Conservation (phyloP, 2,329 filamentous ascomycete species). For the Phialophora expanda region DNA sequence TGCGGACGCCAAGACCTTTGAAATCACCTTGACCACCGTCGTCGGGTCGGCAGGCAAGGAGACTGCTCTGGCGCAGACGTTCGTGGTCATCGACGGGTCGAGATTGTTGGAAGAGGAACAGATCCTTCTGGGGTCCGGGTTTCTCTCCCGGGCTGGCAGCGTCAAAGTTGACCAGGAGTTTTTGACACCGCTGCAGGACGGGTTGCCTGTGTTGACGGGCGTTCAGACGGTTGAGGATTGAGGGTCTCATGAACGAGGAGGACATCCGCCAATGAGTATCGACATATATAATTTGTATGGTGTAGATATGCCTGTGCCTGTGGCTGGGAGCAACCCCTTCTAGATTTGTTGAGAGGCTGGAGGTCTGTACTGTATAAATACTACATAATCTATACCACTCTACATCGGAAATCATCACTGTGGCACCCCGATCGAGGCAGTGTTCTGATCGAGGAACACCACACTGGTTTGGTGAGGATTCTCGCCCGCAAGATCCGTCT, state of each 20-base stretch:
- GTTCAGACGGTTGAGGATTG: not conserved
- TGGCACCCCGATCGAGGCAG: not conserved
- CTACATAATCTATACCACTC: not conserved
- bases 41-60: constrained; percentile 89
- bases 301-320: not conserved
- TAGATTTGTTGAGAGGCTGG: not conserved
- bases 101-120: constrained; percentile 27
- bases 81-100: constrained; percentile 31
- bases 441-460: not conserved
- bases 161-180: constrained; percentile 18
- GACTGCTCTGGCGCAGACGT: constrained; percentile 58
- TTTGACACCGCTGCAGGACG: constrained; percentile 10
- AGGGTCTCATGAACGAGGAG: not conserved
- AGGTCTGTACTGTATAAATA: not conserved
- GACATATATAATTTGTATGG: not conserved
- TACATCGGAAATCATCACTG: not conserved
- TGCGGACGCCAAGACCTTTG: constrained; percentile 71
- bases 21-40: constrained; percentile 86
- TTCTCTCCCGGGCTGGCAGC: constrained; percentile 10
- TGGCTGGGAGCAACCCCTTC: not conserved
- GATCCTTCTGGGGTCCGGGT: constrained; percentile 27
- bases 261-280: not conserved
- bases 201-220: constrained; percentile 43
- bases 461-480: not conserved
- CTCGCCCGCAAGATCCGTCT: constrained; percentile 13